Evolutionary conservation across 2,329 filamentous ascomycete species (phyloP), one percentile per base, ranked within the genome.

Genomic region (Botrytis aclada): DNA sequence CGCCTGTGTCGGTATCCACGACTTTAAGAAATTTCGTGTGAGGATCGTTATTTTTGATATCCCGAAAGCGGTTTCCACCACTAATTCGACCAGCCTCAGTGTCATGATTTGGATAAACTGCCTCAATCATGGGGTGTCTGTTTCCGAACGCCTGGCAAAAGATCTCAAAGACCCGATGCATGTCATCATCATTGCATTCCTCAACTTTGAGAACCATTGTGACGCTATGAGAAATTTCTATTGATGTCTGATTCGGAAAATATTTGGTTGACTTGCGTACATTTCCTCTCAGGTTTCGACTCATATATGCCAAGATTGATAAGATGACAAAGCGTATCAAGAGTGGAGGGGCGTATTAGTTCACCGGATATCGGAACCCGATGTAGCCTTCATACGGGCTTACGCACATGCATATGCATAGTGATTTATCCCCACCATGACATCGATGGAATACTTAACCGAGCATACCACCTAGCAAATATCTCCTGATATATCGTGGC

Each of bases 151-250:
- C 66, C 51, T 58, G 34, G 54, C 66, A 60, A 60, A 69, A 60
- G 18, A 69, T 69, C 51, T 69, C 66, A 39, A 69, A 69, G 4
- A 69, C 51, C 51, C 66, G 51, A 14, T 60, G 66, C 66, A 69
- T 69, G 32, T 69, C 66, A 60, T 69, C 66, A 20, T 69, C 66
- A 37, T 60, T 69, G n/a, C 66, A 69, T 32, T 60, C 4, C 66
- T 69, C 66, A 69, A 69, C 51, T 69, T 69, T 58, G n/a, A 69
- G 51, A 60, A 60, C 66, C 66, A 69, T 69, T 7, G 32, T 69
- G 51, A 39, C 9, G 5, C 45, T 54, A 41, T 22, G 2, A 29
- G n/a, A 7, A 20, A 6, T 39, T 39, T 66, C 45, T 54, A 29
- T 54, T 39, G 34, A 54, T 54, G 34, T 39, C 37, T 29, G 25